Evolutionary conservation across 1,284 basidiomycete genomes (phyloP), one percentile per base, ranked within the genome.

Genomic region (Ganoderma boninense): DNA sequence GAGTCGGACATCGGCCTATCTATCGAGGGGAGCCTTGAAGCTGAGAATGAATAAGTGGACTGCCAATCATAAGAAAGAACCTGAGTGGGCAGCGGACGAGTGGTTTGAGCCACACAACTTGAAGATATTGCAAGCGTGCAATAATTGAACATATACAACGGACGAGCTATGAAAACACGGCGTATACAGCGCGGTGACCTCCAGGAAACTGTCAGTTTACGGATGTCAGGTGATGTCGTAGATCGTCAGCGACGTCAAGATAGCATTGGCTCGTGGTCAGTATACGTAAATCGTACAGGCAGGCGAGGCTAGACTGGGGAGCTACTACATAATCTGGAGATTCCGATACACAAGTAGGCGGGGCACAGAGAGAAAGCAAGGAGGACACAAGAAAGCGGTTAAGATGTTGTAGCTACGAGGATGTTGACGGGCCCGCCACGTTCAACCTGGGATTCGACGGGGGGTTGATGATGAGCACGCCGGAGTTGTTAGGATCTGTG

Each of bases 401-500:
- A 26, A 26, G 65, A 57, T 35, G 11, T 20, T 59, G 42, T 35
- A 23, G 44, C 54, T 49, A 72, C 75, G 68, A 77, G 46, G 75
- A 68, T 26, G 69, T 64, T 14, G 76, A 76, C 2, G 73, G 67
- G 26, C 74, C 74, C 40, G 68, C 64, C n/a, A 29, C 44, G 40
- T 40, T 62, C 60, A 67, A 43, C 57, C 69, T 68, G 11, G 72
- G 70, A n/a, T 73, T 69, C 26, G 70, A 65, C 20, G 80, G 80
- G 11, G 80, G 73, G 29, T 64, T 71, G 62, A 82, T 75, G 56
- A 80, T 63, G 40, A 82, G 74, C 23, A 82, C 77, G 14, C 79
- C 80, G 13, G 79, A 71, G 69, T 82, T 82, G 18, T 62, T 75
- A 1, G 71, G 71, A 64, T 82, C 79, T 1, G 78, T 76, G 5